phyloP scores from a whole-genome alignment of 768 basidiomycete species.

The Sporobolomyces pararoseus region DNA sequence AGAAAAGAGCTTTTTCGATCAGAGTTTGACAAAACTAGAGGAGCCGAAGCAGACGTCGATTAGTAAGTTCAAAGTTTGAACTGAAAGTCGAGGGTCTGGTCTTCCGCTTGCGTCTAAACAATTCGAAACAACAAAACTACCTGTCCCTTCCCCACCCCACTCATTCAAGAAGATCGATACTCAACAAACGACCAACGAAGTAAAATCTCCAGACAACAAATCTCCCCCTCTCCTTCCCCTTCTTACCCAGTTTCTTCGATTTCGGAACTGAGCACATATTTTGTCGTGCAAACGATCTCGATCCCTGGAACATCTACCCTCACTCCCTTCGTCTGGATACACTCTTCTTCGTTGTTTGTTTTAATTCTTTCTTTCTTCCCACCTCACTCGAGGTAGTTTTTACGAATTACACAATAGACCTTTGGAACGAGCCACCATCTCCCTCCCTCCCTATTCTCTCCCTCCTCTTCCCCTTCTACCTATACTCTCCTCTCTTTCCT shows the following conservation, averaged over 20 bases:
- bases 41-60: too few species aligned
- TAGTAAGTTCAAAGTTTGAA: too few species aligned
- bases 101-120: constrained; percentile 13
- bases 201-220: not conserved
- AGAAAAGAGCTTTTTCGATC: too few species aligned
- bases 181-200: not conserved
- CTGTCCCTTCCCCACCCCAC: not conserved
- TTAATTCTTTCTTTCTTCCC: not conserved
- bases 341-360: not conserved
- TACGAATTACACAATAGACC: not conserved
- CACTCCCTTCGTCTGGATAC: not conserved
- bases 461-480: not conserved
- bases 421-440: constrained; percentile 7
- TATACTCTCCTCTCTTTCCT: not conserved
- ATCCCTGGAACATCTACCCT: not conserved
- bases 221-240: not conserved
- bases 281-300: not conserved
- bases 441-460: not conserved
- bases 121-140: not conserved
- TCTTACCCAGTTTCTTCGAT: not conserved
- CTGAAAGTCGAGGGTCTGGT: constrained; percentile 15
- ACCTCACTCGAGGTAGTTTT: not conserved
- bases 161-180: not conserved
- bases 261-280: constrained; percentile 1
- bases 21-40: too few species aligned